These are phyloP conservation scores for Cymodocea nodosa DNA, from an alignment of 116 monocot genomes.

Conservation along the genomic window DNA sequence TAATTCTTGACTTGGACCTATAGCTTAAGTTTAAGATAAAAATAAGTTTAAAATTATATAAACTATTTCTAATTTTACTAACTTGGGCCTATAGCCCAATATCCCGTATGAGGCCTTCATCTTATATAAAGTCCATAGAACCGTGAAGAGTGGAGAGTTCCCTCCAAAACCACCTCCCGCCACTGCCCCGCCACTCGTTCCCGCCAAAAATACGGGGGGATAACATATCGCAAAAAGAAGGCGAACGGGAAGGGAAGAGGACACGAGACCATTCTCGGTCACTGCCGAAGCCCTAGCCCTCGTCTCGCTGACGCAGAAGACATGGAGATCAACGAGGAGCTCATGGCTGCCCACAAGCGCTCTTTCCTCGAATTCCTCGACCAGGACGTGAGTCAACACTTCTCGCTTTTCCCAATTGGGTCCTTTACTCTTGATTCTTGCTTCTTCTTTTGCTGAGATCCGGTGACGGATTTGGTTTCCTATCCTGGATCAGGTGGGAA, in stretches of 20 bases:
- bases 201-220: conserved; percentile 2
- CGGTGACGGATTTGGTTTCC: not conserved
- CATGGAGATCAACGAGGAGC: conserved; percentile 93
- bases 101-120: too few species aligned
- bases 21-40: too few species aligned
- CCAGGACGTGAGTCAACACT: conserved; percentile 43
- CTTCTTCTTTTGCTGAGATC: not conserved
- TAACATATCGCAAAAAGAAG: not conserved
- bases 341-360: conserved; percentile 70
- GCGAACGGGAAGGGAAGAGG: not conserved
- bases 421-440: not conserved
- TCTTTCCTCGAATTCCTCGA: conserved; percentile 79
- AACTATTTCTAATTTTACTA: too few species aligned
- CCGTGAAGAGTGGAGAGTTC: not conserved
- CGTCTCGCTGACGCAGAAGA: not conserved
- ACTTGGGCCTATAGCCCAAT: too few species aligned
- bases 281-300: not conserved
- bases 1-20: too few species aligned
- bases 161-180: not conserved
- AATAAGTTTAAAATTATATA: too few species aligned
- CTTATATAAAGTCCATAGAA: too few species aligned
- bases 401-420: not conserved
- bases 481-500: conserved; percentile 37
- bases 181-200: not conserved
- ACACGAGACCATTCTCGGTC: not conserved